These are phyloP conservation scores for Ceratobasidium sp. DNA, from an alignment of 1,284 basidiomycete genomes.

Conservation along the genomic window DNA sequence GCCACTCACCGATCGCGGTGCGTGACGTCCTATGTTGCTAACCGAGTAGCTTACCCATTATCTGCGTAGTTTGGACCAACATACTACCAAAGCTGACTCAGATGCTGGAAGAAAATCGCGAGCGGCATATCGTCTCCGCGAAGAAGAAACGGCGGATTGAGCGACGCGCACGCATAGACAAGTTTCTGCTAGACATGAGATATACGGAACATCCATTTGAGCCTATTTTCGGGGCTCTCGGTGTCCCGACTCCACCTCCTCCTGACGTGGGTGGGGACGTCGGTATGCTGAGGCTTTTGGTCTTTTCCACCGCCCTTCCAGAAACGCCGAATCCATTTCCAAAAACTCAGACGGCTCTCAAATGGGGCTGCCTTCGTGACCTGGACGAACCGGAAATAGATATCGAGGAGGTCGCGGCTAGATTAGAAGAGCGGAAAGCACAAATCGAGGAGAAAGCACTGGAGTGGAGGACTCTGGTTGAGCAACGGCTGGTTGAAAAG, in stretches of 20 bases:
- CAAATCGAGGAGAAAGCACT: not conserved
- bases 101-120: slow-evolving; percentile 28
- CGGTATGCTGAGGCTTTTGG: not conserved
- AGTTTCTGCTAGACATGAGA: not conserved
- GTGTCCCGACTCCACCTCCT: not conserved
- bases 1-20: slow-evolving; percentile 11
- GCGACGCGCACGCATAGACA: not conserved
- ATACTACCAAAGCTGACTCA: slow-evolving; percentile 15
- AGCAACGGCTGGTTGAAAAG: not conserved
- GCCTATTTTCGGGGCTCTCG: not conserved
- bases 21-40: not conserved
- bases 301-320: not conserved
- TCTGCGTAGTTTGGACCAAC: slow-evolving; percentile 15
- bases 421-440: not conserved
- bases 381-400: not conserved
- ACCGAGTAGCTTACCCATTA: not conserved
- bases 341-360: not conserved
- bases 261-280: not conserved
- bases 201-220: slow-evolving; percentile 3
- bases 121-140: not conserved
- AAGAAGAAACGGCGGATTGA: not conserved
- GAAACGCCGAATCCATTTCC: not conserved
- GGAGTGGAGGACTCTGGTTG: not conserved
- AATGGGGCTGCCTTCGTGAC: not conserved
- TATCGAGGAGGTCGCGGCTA: not conserved